These are phyloP conservation scores for Arachnomyces sp. DNA, from an alignment of 2,329 filamentous ascomycete genomes.

Conservation along the genomic window DNA sequence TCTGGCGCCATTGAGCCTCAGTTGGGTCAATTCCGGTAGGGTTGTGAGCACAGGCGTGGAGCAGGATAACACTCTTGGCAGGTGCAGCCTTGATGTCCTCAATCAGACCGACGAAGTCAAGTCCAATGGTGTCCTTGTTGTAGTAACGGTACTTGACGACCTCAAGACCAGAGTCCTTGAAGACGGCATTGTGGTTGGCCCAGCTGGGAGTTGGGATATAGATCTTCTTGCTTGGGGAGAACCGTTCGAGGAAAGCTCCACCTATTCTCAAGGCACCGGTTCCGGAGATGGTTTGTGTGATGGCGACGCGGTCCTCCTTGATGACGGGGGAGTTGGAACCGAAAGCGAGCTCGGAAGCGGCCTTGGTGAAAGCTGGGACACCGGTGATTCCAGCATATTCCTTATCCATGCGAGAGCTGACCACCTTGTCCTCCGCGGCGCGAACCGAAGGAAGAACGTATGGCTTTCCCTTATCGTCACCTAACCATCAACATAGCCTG, in stretches of 20 bases:
- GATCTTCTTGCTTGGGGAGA: conserved; percentile 90
- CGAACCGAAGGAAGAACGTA: conserved; percentile 93
- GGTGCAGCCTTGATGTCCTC: conserved; percentile 85
- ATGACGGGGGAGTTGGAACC: conserved; percentile 71
- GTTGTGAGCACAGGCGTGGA: conserved; percentile 97
- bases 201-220: conserved; percentile 95
- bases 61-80: conserved; percentile 78
- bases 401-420: conserved; percentile 76
- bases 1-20: conserved; percentile 82
- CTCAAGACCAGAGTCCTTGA: conserved; percentile 83
- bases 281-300: conserved; percentile 97
- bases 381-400: conserved; percentile 98
- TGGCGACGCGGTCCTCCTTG: conserved; percentile 67
- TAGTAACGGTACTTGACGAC: conserved; percentile 98
- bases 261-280: conserved; percentile 94
- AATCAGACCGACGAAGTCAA: conserved; percentile 92
- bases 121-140: conserved; percentile 95
- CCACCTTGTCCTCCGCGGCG: conserved; percentile 78
- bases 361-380: conserved; percentile 86
- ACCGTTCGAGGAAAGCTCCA: conserved; percentile 83
- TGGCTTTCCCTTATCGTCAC: conserved; percentile 92
- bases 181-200: conserved; percentile 97
- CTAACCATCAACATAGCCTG: conserved; percentile 19
- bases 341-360: conserved; percentile 85
- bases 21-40: conserved; percentile 94